Base-by-base conservation (phyloP, 805 yeast genomes). In the Cyberlindnera euphorbiiphila region DNA sequence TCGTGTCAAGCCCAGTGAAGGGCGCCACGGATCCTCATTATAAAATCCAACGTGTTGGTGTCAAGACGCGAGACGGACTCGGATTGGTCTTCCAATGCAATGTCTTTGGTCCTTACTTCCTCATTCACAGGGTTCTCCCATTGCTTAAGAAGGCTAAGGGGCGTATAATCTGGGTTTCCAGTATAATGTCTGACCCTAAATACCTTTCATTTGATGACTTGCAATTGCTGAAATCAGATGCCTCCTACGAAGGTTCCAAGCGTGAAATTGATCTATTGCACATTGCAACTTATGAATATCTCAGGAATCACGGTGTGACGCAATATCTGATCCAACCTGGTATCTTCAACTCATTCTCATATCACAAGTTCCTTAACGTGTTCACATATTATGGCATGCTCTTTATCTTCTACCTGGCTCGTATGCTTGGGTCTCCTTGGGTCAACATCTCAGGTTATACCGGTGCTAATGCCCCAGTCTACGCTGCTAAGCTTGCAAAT, bases 241-340 rank as follows among this genome's bases (percentile, higher is more conserved):
- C 73, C 34, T 78, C 96, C 6, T 93, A 93, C 56, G 98, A 91
- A 59, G 95, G 95, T 9, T 87, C 97, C 2, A 93, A 93, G 56
- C 69, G 95, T 53, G 65, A 83, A 46, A 80, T 91, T 26, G 98
- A 93, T 59, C 68, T 89, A 38, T 61, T 88, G 28, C 98, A 91
- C 61, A 59, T 74, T 29, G 88, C 85, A 8, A 74, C 88, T 2
- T 84, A 75, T 58, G 57, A 72, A 41, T 48, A 64, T 14, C 62
- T 86, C 53, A 50, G 63, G 21, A 51, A 71, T 10, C 55, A 70
- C 35, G 83, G 80, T 2, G 74, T 91, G 33, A 68, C 65, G 33
- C 88, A 84, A 54, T 88, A 85, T 62, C 64, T 91, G 23, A 78
- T 85, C 5, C 96, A 93, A 43, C 99, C 99, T 0, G 98, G 99